Percentiles rank a stretch among this genome's conserved stretches.
phyloP scores from a whole-genome alignment of 805 yeast genomes.

The Pichia occidentalis region DNA sequence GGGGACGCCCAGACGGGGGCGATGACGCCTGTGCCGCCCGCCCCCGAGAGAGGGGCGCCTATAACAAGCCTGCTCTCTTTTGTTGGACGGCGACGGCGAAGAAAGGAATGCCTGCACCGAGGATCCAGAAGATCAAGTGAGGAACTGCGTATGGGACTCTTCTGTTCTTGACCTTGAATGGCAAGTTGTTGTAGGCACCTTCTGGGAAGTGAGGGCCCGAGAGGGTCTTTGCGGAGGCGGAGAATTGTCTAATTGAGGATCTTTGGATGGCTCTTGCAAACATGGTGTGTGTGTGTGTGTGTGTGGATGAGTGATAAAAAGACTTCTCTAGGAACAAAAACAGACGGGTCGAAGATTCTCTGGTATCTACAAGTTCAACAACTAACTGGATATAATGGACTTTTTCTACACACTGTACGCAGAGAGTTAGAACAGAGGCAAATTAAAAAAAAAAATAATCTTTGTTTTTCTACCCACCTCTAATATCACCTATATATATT shows the following conservation, averaged over 20 bases:
- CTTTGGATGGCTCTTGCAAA: constrained; percentile 27
- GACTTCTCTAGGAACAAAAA: no score
- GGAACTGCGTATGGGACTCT: constrained; percentile 79
- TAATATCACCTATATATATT: no score
- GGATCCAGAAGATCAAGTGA: constrained; percentile 71
- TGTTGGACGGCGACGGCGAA: constrained; percentile 72
- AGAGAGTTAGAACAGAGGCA: no score
- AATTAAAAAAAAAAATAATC: no score
- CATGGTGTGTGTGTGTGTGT: constrained; percentile 17
- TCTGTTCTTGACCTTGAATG: constrained; percentile 92
- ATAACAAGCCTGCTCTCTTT: constrained; percentile 69
- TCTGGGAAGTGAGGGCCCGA: constrained; percentile 47
- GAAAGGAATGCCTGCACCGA: constrained; percentile 74
- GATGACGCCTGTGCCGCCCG: no score
- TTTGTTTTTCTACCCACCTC: no score
- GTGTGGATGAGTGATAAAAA: no score
- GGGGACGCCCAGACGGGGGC: no score
- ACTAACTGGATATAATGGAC: no score
- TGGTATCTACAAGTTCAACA: no score
- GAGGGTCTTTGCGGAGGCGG: constrained; percentile 39
- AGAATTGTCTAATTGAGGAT: constrained; percentile 40
- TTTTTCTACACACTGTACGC: no score
- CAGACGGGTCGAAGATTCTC: no score
- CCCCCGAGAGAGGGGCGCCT: neutral
- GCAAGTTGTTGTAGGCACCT: constrained; percentile 88